These are phyloP conservation scores for Fraxinus xanthoxyloides DNA, from an alignment of 305 asterid species.

Conservation along the genomic window DNA sequence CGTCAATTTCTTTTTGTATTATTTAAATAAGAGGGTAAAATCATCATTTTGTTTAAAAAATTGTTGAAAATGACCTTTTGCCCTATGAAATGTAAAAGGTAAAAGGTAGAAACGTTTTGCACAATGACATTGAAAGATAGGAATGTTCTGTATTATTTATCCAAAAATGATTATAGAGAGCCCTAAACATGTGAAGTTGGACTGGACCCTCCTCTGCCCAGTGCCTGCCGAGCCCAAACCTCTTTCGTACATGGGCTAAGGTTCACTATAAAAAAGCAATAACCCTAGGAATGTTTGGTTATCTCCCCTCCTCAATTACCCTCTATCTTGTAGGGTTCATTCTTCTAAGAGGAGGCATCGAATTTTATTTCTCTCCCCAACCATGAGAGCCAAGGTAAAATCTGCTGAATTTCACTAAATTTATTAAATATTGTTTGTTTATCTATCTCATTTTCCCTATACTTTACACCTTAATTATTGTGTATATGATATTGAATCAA, in stretches of 20 bases:
- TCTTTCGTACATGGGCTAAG: neutral
- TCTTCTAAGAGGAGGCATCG: neutral
- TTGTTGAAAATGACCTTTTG: too few relatives aligned
- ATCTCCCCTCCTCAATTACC: neutral
- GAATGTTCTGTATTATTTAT: too few relatives aligned
- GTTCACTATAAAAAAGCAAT: neutral
- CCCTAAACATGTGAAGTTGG: neutral
- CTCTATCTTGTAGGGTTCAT: neutral
- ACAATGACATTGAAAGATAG: too few relatives aligned
- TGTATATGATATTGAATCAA: neutral
- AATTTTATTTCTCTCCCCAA: neutral
- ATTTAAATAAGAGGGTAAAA: too few relatives aligned
- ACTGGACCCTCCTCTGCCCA: neutral
- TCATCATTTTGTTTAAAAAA: too few relatives aligned
- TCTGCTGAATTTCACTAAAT: neutral
- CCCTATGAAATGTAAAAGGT: too few relatives aligned
- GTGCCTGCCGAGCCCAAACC: neutral
- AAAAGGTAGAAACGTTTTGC: too few relatives aligned
- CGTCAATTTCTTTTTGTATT: too few relatives aligned
- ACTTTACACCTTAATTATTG: neutral
- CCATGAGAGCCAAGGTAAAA: conserved; percentile 35
- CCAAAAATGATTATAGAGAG: too few relatives aligned
- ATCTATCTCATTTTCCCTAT: neutral
- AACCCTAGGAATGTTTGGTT: neutral
- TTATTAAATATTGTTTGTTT: neutral